Evolutionary conservation across 495 filamentous ascomycete species (phyloP), one percentile per base, ranked within the genome.

Genomic region (Hypoxylon perforatum): DNA sequence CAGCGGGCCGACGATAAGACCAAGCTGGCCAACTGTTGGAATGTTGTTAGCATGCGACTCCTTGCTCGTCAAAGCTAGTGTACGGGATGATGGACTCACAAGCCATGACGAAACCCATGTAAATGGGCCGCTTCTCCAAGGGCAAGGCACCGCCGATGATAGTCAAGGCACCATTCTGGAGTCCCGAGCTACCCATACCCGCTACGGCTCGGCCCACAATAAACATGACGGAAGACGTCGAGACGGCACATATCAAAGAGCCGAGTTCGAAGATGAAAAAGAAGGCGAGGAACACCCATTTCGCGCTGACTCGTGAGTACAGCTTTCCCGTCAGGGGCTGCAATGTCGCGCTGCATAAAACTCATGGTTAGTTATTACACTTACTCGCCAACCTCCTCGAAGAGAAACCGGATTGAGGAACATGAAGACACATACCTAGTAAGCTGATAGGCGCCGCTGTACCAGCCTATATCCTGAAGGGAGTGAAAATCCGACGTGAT

Each of bases 161-260:
- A 3, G 82, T 84, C 8, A 87, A 59, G 12, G 75, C 74, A 9
- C 86, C 86, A 65, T 84, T 88, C 51, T 77, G 71, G 11, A 89
- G 59, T 0, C 86, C 80, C 0, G 81, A 75, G 17, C 74, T 60
- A 5, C 81, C 85, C 28, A 84, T 21, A 17, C 86, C 86, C 3
- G 86, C 85, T 6, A 88, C 71, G 11, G 80, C 79, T 28, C 86
- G 79, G 0, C 86, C 85, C 14, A 82, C 65, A 53, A 88, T 88
- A 44, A 88, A 77, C 56, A 82, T 81, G 15, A 58, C 61, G 11
- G 84, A 86, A 15, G 75, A 81, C 0, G 73, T 74, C 5, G 86
- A 80, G 6, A 79, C 76, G 41, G 80, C 86, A 49, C 85, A 88
- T 35, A 88, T 28, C 4, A 82, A 69, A 8, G 85, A 87, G 1